Evolutionary conservation across 1,284 basidiomycete genomes (phyloP).

Genomic region (Trametes hirsuta): DNA sequence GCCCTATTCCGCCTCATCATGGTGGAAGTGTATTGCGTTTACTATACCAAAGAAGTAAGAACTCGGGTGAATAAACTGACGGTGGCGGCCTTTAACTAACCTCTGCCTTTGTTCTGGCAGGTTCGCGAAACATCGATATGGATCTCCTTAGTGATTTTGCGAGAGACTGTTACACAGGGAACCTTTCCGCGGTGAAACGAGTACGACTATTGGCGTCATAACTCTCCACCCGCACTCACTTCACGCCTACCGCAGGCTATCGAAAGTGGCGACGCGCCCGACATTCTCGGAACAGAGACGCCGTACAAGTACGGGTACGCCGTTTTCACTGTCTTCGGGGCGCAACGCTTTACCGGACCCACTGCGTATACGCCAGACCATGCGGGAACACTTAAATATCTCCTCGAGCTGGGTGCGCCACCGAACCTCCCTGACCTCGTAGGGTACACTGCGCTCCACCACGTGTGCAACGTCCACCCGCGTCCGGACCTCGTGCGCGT

Average conservation of each 20-base stretch:
- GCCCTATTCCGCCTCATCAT: slow-evolving; percentile 35
- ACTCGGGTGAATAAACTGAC: slow-evolving; percentile 2
- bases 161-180: slow-evolving; percentile 40
- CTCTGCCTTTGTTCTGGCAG: background rate
- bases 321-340: slow-evolving; percentile 46
- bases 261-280: slow-evolving; percentile 42
- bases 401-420: slow-evolving; percentile 5
- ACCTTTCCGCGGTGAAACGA: slow-evolving; percentile 34
- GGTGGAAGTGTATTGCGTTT: slow-evolving; percentile 42
- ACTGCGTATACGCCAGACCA: background rate
- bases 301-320: slow-evolving; percentile 51
- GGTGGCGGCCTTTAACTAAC: background rate
- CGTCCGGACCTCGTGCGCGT: slow-evolving; percentile 3
- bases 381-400: background rate
- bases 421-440: slow-evolving; percentile 8
- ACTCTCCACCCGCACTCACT: background rate
- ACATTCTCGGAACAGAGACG: slow-evolving; percentile 48
- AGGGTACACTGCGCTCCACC: slow-evolving; percentile 13
- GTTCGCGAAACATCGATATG: slow-evolving; percentile 28
- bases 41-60: slow-evolving; percentile 41
- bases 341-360: slow-evolving; percentile 38
- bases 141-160: slow-evolving; percentile 40
- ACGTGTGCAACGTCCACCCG: background rate
- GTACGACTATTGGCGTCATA: slow-evolving; percentile 22
- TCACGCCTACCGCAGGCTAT: slow-evolving; percentile 37